These are phyloP conservation scores for Cryptococcus sp. DNA, from an alignment of 1,284 basidiomycete species.

Conservation along the genomic window DNA sequence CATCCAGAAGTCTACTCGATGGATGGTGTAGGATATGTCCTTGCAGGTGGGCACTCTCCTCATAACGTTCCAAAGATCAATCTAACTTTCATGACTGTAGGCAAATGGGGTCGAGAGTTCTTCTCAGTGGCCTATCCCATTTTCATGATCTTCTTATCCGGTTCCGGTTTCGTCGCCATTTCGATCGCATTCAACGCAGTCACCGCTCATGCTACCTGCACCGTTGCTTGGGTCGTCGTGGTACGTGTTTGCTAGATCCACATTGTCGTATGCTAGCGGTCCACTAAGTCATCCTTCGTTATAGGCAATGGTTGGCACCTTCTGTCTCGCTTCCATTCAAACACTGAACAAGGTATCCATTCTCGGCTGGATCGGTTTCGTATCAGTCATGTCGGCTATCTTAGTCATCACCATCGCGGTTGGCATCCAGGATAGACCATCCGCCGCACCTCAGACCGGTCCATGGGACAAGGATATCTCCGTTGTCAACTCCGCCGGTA, in stretches of 20 bases:
- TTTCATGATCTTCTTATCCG: conserved; percentile 31
- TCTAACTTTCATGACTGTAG: background rate
- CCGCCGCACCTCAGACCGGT: conserved; percentile 19
- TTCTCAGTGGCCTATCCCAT: conserved; percentile 27
- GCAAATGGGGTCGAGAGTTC: conserved; percentile 31
- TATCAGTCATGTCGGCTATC: conserved; percentile 33
- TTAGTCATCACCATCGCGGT: conserved; percentile 40
- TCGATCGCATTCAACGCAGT: conserved; percentile 44
- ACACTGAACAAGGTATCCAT: conserved; percentile 40
- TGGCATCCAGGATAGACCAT: conserved; percentile 40
- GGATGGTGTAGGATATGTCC: conserved; percentile 30
- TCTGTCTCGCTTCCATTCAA: conserved; percentile 34
- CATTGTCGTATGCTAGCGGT: background rate
- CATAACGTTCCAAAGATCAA: background rate
- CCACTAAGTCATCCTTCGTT: background rate
- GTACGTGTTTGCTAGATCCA: conserved; percentile 6
- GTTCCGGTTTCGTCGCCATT: conserved; percentile 32
- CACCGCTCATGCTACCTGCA: conserved; percentile 38
- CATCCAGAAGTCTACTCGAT: conserved; percentile 42
- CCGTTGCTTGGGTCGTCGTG: conserved; percentile 34
- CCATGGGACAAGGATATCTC: conserved; percentile 26
- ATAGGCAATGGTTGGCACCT: conserved; percentile 25
- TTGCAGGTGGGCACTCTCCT: conserved; percentile 24
- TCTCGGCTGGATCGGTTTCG: conserved; percentile 41
- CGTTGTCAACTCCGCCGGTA: conserved; percentile 20